Conservation (phyloP, 257 asterid species). For the Solanum chilense region DNA sequence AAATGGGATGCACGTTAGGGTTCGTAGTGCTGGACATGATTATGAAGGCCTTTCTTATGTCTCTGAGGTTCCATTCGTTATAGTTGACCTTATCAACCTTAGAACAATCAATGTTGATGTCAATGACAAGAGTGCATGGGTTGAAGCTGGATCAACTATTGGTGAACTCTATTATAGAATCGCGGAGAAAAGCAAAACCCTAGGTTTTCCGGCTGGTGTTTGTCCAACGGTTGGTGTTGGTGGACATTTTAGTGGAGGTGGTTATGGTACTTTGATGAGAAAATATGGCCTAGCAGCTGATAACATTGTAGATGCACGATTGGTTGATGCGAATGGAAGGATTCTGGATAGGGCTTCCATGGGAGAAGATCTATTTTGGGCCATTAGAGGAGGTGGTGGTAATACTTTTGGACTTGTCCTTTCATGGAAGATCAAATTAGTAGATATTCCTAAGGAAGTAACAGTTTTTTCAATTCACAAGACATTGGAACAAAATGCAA, state of each 20-base stretch:
- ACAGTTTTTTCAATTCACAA: neutral
- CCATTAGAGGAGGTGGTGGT: conserved; percentile 2
- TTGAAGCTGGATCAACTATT: neutral
- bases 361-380: conserved; percentile 4
- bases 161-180: neutral
- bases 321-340: neutral
- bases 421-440: neutral
- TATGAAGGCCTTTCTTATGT: conserved; percentile 1
- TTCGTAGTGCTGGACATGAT: conserved; percentile 1
- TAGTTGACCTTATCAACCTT: neutral
- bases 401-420: neutral
- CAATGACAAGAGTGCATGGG: neutral
- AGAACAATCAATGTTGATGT: neutral
- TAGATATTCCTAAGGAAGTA: neutral
- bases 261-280: neutral
- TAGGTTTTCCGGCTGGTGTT: neutral
- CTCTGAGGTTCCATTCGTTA: neutral
- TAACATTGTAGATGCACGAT: neutral
- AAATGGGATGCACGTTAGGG: neutral
- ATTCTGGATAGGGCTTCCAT: neutral
- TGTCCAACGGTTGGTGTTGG: neutral
- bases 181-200: neutral
- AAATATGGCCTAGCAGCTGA: neutral
- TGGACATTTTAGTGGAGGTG: conserved; percentile 1
- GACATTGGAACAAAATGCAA: neutral